A percentile compares a stretch with the other conserved stretches of the same genome.
Evolutionary conservation across 176 grass and related monocot genomes (phyloP).

Genomic region (Phragmites australis): DNA sequence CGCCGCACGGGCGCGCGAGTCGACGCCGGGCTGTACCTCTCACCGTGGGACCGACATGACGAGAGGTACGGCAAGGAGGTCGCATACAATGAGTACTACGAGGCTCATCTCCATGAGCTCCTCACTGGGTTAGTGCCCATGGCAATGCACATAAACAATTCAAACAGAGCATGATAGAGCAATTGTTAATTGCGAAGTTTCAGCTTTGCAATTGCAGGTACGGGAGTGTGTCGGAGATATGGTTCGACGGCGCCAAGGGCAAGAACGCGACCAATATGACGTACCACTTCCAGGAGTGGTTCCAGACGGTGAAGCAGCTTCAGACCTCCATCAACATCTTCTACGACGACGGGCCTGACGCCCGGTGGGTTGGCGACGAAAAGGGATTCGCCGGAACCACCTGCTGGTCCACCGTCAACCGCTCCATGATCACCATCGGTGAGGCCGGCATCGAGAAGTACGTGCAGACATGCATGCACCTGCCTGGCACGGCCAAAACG

Average conservation of each 20-base stretch:
- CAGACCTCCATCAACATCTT: conserved; percentile 93
- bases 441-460: conserved; percentile 66
- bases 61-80: conserved; percentile 61
- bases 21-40: conserved; percentile 80
- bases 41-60: conserved; percentile 95
- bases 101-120: conserved; percentile 80
- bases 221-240: conserved; percentile 82
- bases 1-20: conserved; percentile 38
- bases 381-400: conserved; percentile 65
- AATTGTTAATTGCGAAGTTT: neutral
- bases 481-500: neutral
- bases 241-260: conserved; percentile 96
- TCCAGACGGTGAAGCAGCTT: conserved; percentile 76
- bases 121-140: conserved; percentile 62
- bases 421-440: conserved; percentile 75
- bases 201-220: conserved; percentile 37
- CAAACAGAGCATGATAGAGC: neutral
- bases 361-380: conserved; percentile 98
- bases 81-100: conserved; percentile 90
- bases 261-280: conserved; percentile 79
- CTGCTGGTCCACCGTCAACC: conserved; percentile 90
- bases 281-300: conserved; percentile 93
- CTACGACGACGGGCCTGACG: conserved; percentile 85
- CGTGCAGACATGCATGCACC: neutral
- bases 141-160: neutral